Evolutionary conservation across 257 asterid genomes (phyloP), one percentile per base, ranked within the genome.

Genomic region (Coffea canephora): DNA sequence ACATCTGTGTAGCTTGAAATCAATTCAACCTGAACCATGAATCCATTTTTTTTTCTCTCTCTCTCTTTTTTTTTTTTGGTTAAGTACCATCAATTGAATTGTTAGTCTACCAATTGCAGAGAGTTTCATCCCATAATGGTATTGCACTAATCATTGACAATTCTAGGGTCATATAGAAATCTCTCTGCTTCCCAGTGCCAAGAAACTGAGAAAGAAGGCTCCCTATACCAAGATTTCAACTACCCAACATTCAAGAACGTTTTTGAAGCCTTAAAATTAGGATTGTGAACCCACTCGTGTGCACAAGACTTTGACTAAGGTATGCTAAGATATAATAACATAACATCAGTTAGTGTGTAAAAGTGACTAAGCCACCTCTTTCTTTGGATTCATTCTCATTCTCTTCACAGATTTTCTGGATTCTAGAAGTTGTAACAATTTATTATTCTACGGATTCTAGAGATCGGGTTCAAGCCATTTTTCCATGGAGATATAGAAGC

Each of bases 231-330:
- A 73, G 50, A 66, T 76, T 84, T 81, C 86, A 78, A 75, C 52
- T 80, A 75, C 70, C 73, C 84, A 88, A 77, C 14, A 81, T 71
- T 76, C 85, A 79, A 86, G 79, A 79, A 79, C 88, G 80, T 78
- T 75, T 71, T 82, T 77, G 77, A 50, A 82, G 92, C 88, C 92
- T 82, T 83, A 83, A 87, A 82, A 78, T 7, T 70, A 78, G 91
- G 90, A 79, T 78, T 84, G 43, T 78, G 79, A 85, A 85, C 73
- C 87, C 88, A 73, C 88, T 78, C 90, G 90, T 83, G 86, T 76
- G 88, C 85, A 36, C 78, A 75, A 71, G 74, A 79, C 86, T 84
- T 78, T 84, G 86, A 87, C 87, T 80, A 65, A 68, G 82, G 73
- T 78, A 21, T 80, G 79, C 1, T 49, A 49, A 6, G 8, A 39